Evolutionary conservation across 202 grass and related monocot genomes (phyloP).

Genomic region (Schoenoplectus tabernaemontani): DNA sequence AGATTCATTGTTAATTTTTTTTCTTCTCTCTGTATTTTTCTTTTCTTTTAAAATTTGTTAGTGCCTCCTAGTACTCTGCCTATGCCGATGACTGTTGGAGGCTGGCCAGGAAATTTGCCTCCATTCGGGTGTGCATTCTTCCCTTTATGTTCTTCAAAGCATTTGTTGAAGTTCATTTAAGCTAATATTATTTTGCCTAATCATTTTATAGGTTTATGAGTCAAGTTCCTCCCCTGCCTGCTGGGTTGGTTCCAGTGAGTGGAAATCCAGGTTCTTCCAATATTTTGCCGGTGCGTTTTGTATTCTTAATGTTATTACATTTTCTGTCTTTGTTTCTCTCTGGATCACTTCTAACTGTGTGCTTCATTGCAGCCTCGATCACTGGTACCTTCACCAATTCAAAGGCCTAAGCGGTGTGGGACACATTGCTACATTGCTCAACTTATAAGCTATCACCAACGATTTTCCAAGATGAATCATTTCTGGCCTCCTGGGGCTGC

Average conservation of each 20-base stretch:
- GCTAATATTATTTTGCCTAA: neutral
- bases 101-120: constrained; percentile 66
- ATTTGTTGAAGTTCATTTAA: constrained; percentile 11
- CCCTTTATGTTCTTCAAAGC: constrained; percentile 18
- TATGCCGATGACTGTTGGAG: constrained; percentile 64
- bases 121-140: constrained; percentile 57
- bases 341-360: neutral
- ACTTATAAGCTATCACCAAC: constrained; percentile 61
- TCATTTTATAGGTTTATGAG: constrained; percentile 47
- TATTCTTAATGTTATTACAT: neutral
- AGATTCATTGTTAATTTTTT: constrained; percentile 18
- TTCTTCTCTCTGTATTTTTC: constrained; percentile 16
- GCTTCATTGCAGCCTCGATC: constrained; percentile 48
- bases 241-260: constrained; percentile 58
- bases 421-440: constrained; percentile 89
- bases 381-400: constrained; percentile 38
- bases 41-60: constrained; percentile 23
- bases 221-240: constrained; percentile 57
- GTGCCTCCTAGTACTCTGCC: constrained; percentile 43
- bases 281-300: constrained; percentile 45
- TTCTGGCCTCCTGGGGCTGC: constrained; percentile 51
- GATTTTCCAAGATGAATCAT: constrained; percentile 46
- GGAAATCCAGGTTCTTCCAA: constrained; percentile 47
- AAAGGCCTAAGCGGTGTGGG: constrained; percentile 55
- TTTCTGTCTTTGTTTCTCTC: neutral